A percentile compares a stretch with the other conserved stretches of the same genome.
phyloP scores from a whole-genome alignment of 2,329 filamentous ascomycete species.

The Aspergillus glaucus region DNA sequence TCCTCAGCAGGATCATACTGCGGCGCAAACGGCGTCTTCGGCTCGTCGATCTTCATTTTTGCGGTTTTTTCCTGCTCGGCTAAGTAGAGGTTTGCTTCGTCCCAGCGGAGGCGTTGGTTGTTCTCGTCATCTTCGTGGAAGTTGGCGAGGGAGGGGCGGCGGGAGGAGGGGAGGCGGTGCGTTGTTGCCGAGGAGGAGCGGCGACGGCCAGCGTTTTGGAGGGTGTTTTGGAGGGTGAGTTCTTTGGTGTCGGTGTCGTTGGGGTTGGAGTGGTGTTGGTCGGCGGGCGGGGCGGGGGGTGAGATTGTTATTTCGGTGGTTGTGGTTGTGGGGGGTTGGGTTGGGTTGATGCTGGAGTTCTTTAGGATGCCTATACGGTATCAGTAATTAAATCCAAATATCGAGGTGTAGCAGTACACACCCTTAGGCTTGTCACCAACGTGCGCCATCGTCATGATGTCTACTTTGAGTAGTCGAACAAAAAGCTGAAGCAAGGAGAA shows the following conservation, averaged over 20 bases:
- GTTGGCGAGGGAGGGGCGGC: slow-evolving; percentile 59
- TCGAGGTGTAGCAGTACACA: slow-evolving; percentile 12
- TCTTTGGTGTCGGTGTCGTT: slow-evolving; percentile 64
- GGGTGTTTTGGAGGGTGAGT: slow-evolving; percentile 85
- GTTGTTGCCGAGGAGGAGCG: slow-evolving; percentile 67
- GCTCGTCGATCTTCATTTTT: slow-evolving; percentile 99
- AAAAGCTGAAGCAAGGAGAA: background rate
- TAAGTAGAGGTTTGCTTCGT: slow-evolving; percentile 94
- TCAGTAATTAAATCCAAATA: background rate
- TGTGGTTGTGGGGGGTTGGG: slow-evolving; percentile 50
- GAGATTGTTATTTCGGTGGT: slow-evolving; percentile 29
- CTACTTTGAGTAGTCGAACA: background rate
- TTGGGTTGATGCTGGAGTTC: slow-evolving; percentile 59
- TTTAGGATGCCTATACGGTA: slow-evolving; percentile 74
- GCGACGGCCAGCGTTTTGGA: slow-evolving; percentile 85
- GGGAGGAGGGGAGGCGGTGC: slow-evolving; percentile 57
- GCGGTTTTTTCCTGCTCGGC: slow-evolving; percentile 91
- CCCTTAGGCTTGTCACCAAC: slow-evolving; percentile 35
- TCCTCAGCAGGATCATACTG: slow-evolving; percentile 89
- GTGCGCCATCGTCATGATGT: slow-evolving; percentile 25
- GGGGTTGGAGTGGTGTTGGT: slow-evolving; percentile 34
- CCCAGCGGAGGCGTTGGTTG: slow-evolving; percentile 85
- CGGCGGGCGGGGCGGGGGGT: slow-evolving; percentile 38
- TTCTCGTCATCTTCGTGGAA: slow-evolving; percentile 49
- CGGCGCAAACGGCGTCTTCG: slow-evolving; percentile 92